A percentile compares a stretch with the other conserved stretches of the same genome.
These are phyloP conservation scores for Cytospora mali DNA, from an alignment of 2,329 filamentous ascomycete species.

Conservation along the genomic window DNA sequence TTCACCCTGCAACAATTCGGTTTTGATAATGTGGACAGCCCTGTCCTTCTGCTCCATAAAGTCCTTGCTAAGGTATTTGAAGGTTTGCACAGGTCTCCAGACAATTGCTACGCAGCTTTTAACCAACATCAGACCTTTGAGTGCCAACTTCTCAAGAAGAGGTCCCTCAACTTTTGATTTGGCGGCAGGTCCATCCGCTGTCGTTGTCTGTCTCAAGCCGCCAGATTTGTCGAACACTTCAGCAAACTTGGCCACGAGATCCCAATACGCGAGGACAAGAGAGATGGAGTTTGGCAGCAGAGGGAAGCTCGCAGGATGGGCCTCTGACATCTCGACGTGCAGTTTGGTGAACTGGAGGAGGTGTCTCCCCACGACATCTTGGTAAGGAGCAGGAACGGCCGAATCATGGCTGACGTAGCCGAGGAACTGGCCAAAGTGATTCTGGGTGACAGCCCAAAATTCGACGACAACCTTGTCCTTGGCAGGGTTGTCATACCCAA, in stretches of 20 bases:
- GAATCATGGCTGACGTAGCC: slow-evolving; percentile 61
- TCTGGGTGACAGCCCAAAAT: slow-evolving; percentile 79
- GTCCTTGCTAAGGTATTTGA: slow-evolving; percentile 77
- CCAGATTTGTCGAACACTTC: slow-evolving; percentile 68
- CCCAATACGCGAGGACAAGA: slow-evolving; percentile 84
- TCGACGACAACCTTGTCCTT: slow-evolving; percentile 73
- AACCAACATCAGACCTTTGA: slow-evolving; percentile 82
- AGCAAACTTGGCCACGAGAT: slow-evolving; percentile 74
- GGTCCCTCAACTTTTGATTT: slow-evolving; percentile 61
- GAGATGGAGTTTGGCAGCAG: slow-evolving; percentile 77
- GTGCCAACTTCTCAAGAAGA: slow-evolving; percentile 74
- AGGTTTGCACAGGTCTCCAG: slow-evolving; percentile 77
- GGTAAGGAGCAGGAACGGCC: slow-evolving; percentile 55
- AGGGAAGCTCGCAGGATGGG: slow-evolving; percentile 81
- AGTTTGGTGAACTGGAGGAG: slow-evolving; percentile 89
- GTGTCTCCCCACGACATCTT: slow-evolving; percentile 77
- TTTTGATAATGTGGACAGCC: slow-evolving; percentile 70
- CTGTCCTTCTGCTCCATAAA: slow-evolving; percentile 75
- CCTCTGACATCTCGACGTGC: slow-evolving; percentile 81
- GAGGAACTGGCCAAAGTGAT: slow-evolving; percentile 78
- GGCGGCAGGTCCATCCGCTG: slow-evolving; percentile 40
- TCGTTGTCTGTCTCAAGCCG: slow-evolving; percentile 52
- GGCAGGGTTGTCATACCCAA: slow-evolving; percentile 83
- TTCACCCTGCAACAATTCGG: slow-evolving; percentile 72
- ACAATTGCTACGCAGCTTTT: slow-evolving; percentile 84